These are phyloP conservation scores for Combretum micranthum DNA, from an alignment of 345 rosid species.

Conservation along the genomic window DNA sequence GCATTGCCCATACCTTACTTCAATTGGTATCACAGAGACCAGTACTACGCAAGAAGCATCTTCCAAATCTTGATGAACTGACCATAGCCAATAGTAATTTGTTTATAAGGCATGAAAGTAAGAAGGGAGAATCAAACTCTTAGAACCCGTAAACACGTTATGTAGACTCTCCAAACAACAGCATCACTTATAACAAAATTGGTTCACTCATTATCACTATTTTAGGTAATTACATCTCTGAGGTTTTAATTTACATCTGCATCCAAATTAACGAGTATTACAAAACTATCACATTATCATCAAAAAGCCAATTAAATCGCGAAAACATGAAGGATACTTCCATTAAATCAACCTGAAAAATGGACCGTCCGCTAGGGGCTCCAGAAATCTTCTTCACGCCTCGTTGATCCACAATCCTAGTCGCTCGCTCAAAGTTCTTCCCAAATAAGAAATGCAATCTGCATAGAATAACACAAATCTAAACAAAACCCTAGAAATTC, in stretches of 20 bases:
- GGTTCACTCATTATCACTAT: too few relatives aligned
- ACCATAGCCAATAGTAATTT: too few relatives aligned
- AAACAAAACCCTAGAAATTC: background rate
- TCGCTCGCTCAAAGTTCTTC: conserved; percentile 78
- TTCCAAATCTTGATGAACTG: too few relatives aligned
- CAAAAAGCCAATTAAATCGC: background rate
- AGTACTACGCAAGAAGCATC: too few relatives aligned
- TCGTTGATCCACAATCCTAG: conserved; percentile 64
- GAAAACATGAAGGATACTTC: background rate
- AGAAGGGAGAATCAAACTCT: too few relatives aligned
- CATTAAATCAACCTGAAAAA: conserved; percentile 56
- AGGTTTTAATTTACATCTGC: background rate
- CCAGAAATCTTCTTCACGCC: conserved; percentile 74
- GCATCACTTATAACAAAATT: too few relatives aligned
- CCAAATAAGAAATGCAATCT: conserved; percentile 89
- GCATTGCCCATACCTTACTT: too few relatives aligned
- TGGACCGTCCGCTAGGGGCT: conserved; percentile 64
- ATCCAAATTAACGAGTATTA: background rate
- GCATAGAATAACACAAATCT: background rate
- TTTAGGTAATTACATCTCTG: too few relatives aligned
- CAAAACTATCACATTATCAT: background rate
- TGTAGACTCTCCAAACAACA: too few relatives aligned
- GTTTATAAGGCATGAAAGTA: too few relatives aligned
- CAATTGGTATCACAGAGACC: too few relatives aligned
- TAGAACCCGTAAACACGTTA: too few relatives aligned